Evolutionary conservation across 2,329 filamentous ascomycete genomes (phyloP).

Genomic region (Falciphora oryzae): DNA sequence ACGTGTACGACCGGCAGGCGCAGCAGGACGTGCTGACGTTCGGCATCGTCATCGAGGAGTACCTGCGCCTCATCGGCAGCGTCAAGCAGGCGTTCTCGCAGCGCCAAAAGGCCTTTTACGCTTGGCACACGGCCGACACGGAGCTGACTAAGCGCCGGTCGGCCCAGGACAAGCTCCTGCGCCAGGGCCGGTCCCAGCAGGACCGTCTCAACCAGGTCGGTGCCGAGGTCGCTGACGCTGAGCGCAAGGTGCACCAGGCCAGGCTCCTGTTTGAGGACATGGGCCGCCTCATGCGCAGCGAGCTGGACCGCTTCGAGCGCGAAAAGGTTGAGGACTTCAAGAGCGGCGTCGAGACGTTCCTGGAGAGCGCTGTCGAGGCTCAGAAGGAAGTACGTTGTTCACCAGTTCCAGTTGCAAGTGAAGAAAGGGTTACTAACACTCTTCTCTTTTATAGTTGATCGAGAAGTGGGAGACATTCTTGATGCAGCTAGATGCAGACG

Average conservation of each 20-base stretch:
- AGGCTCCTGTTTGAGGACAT: conserved; percentile 93
- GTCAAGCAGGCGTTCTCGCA: conserved; percentile 91
- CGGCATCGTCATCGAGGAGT: conserved; percentile 96
- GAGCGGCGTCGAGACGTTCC: conserved; percentile 92
- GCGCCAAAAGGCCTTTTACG: conserved; percentile 91
- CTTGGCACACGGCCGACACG: conserved; percentile 86
- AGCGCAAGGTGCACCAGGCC: conserved; percentile 87
- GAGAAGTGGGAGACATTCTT: conserved; percentile 99
- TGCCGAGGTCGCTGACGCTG: conserved; percentile 90
- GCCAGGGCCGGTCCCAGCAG: conserved; percentile 93
- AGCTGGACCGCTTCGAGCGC: conserved; percentile 88
- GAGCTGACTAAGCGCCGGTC: conserved; percentile 86
- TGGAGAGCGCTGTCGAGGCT: conserved; percentile 94
- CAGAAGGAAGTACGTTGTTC: conserved; percentile 89
- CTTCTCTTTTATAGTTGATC: conserved; percentile 41
- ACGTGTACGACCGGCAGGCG: conserved; percentile 93
- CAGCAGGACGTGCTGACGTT: conserved; percentile 95
- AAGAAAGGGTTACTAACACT: conserved; percentile 24
- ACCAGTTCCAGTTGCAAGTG: no score
- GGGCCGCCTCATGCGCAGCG: conserved; percentile 84
- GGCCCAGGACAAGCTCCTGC: conserved; percentile 87
- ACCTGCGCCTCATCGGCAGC: conserved; percentile 90
- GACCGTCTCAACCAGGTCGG: conserved; percentile 88
- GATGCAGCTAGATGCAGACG: conserved; percentile 90
- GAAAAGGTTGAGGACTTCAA: conserved; percentile 99